Conservation (phyloP, 1,139 yeast species). For the Kodamaea plutei region DNA sequence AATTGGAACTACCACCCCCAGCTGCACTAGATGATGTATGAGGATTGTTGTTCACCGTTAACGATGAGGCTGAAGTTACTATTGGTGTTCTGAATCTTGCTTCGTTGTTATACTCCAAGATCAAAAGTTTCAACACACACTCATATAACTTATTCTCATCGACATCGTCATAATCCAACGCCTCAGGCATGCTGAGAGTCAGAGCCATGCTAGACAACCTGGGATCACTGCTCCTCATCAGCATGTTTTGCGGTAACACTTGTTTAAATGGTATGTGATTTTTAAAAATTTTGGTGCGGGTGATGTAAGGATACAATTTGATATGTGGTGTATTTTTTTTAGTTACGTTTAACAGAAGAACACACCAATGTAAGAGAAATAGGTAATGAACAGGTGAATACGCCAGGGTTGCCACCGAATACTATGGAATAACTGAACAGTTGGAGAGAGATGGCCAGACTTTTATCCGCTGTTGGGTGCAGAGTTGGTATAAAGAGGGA, state of each 20-base stretch:
- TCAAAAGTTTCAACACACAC: constrained; percentile 42
- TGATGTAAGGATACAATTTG: no score
- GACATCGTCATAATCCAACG: constrained; percentile 20
- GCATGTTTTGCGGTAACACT: no score
- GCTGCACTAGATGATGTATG: constrained; percentile 2
- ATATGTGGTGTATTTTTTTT: neutral
- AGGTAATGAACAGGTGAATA: no score
- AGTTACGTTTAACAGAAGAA: no score
- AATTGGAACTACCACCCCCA: constrained; percentile 8
- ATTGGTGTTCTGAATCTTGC: constrained; percentile 51
- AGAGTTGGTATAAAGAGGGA: no score
- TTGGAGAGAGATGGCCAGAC: no score
- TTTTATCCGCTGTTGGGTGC: no score
- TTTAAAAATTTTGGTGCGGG: no score
- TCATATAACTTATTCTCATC: constrained; percentile 33
- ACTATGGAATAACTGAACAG: no score
- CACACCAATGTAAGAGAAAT: no score
- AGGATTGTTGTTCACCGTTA: constrained; percentile 1
- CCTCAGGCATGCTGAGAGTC: constrained; percentile 16
- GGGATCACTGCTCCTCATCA: constrained; percentile 7
- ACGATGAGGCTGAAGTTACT: constrained; percentile 8
- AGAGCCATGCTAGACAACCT: constrained; percentile 23
- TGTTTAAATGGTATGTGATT: no score
- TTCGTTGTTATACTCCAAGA: constrained; percentile 56
- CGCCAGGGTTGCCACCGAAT: no score